These are phyloP conservation scores for Silybum marianum DNA, from an alignment of 129 eudicot genomes.

Conservation along the genomic window DNA sequence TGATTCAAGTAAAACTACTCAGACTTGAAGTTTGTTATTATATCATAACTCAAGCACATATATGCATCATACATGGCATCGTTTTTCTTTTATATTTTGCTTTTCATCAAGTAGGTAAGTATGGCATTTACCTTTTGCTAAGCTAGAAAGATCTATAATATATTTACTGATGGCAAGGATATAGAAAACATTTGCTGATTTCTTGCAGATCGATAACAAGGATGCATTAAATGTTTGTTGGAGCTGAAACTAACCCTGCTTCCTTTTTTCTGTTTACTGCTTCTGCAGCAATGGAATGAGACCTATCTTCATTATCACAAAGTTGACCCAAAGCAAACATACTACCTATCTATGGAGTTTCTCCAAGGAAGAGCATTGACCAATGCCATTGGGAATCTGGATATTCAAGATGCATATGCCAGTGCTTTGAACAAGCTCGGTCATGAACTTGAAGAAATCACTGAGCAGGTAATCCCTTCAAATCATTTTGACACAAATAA, in stretches of 20 bases:
- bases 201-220: not conserved
- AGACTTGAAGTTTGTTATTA: not conserved
- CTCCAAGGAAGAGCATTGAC: constrained; percentile 99
- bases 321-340: constrained; percentile 94
- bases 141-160: not conserved
- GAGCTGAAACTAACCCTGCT: constrained; percentile 9
- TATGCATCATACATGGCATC: not conserved
- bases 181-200: not conserved
- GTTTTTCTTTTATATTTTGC: constrained; percentile 1
- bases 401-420: constrained; percentile 81
- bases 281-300: constrained; percentile 98
- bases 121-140: not conserved
- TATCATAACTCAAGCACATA: not conserved
- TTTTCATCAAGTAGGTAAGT: constrained; percentile 23
- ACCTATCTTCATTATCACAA: constrained; percentile 90
- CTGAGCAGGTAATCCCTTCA: constrained; percentile 65
- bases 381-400: constrained; percentile 93
- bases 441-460: constrained; percentile 85
- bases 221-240: not conserved
- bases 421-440: constrained; percentile 86
- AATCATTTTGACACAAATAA: not conserved
- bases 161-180: not conserved
- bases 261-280: constrained; percentile 10
- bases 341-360: constrained; percentile 98
- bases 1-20: constrained; percentile 58